Conservation (phyloP, 768 basidiomycete genomes). For the Clavaria fumosa region DNA sequence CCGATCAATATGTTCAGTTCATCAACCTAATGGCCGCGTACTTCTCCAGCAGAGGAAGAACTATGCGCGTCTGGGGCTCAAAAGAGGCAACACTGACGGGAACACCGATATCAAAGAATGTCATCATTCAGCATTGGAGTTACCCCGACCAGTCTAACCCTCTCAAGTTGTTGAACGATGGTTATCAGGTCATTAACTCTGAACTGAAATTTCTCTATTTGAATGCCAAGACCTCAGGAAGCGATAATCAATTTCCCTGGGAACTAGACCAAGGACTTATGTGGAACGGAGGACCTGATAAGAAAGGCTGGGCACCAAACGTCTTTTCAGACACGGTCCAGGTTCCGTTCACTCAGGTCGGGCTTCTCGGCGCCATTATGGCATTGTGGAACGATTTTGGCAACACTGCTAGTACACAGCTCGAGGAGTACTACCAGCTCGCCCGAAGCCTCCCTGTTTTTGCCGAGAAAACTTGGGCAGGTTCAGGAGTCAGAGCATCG, state of each 20-base stretch:
- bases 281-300: conserved; percentile 18
- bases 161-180: conserved; percentile 18
- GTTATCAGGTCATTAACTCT: conserved; percentile 23
- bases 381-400: conserved; percentile 32
- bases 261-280: conserved; percentile 18
- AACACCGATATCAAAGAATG: conserved; percentile 22
- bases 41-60: conserved; percentile 20
- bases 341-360: conserved; percentile 20
- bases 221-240: conserved; percentile 20
- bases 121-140: conserved; percentile 32
- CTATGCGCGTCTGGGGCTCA: conserved; percentile 28
- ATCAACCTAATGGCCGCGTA: conserved; percentile 28
- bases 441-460: conserved; percentile 26
- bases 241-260: conserved; percentile 19
- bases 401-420: conserved; percentile 27
- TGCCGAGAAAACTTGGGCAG: conserved; percentile 29
- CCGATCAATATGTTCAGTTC: conserved; percentile 27
- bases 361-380: conserved; percentile 21
- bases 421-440: conserved; percentile 29
- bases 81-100: conserved; percentile 23
- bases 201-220: conserved; percentile 23
- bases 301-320: conserved; percentile 23
- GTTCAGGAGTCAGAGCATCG: conserved; percentile 21
- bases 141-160: conserved; percentile 21
- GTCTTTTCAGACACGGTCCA: conserved; percentile 17